These are phyloP conservation scores for Boletellus emodensis DNA, from an alignment of 768 basidiomycete genomes.

Conservation along the genomic window DNA sequence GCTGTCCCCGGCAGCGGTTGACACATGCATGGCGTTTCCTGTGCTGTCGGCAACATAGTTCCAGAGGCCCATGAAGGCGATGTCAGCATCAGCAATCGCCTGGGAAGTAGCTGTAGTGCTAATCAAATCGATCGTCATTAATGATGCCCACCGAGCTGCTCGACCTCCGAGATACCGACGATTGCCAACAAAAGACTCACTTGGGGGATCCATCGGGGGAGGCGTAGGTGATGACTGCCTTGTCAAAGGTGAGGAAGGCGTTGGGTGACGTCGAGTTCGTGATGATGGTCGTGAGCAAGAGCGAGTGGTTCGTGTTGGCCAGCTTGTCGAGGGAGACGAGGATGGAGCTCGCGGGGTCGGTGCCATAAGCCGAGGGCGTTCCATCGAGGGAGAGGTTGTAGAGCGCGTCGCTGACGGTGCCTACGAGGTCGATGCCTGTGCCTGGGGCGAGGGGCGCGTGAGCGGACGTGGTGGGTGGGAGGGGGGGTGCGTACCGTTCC, in stretches of 20 bases:
- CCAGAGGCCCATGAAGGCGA: slow-evolving; percentile 59
- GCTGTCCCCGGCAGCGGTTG: slow-evolving; percentile 43
- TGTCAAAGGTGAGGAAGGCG: slow-evolving; percentile 52
- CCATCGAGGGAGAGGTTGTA: slow-evolving; percentile 57
- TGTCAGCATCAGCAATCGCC: slow-evolving; percentile 40
- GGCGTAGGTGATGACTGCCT: slow-evolving; percentile 46
- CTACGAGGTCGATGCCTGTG: slow-evolving; percentile 58
- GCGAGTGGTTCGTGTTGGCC: slow-evolving; percentile 45
- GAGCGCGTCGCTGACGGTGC: slow-evolving; percentile 42
- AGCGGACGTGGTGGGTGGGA: not conserved
- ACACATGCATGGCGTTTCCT: slow-evolving; percentile 30
- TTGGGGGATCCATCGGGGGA: slow-evolving; percentile 30
- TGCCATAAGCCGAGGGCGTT: slow-evolving; percentile 19
- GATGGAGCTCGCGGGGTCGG: slow-evolving; percentile 32
- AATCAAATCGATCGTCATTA: slow-evolving; percentile 21
- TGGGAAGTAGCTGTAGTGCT: slow-evolving; percentile 36
- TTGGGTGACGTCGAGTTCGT: slow-evolving; percentile 28
- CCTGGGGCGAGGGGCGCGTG: slow-evolving; percentile 37
- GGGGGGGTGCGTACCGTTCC: slow-evolving; percentile 53
- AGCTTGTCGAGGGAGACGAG: slow-evolving; percentile 51
- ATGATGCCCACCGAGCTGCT: slow-evolving; percentile 10
- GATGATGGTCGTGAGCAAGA: slow-evolving; percentile 50
- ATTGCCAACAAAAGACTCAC: slow-evolving; percentile 29
- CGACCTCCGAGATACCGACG: slow-evolving; percentile 1
- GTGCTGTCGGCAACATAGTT: slow-evolving; percentile 32